phyloP scores from a whole-genome alignment of 2,329 filamentous ascomycete species.

The Cladosporium sp. region DNA sequence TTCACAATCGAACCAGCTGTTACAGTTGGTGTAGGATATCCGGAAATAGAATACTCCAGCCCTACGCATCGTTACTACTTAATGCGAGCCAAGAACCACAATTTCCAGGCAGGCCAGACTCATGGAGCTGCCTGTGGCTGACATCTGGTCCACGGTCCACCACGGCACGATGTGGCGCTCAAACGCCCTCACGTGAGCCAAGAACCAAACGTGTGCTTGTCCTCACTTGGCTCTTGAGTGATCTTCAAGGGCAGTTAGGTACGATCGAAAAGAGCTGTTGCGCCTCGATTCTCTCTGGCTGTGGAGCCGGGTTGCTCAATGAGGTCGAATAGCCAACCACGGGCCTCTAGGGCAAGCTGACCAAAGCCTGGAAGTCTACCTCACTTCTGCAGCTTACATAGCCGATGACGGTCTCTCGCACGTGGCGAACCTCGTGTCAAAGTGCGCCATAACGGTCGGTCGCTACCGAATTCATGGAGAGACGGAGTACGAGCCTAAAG shows the following conservation, averaged over 20 bases:
- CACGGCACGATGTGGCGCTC: neutral
- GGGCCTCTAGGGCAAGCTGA: neutral
- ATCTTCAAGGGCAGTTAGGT: neutral
- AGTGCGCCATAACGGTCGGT: neutral
- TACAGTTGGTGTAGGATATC: neutral
- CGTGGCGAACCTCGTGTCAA: neutral
- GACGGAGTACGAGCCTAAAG: neutral
- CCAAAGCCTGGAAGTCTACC: neutral
- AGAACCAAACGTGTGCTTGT: neutral
- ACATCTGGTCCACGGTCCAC: neutral
- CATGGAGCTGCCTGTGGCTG: neutral
- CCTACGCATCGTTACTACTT: neutral
- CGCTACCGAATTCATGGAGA: neutral
- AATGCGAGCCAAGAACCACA: neutral
- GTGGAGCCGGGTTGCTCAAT: neutral
- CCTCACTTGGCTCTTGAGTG: neutral
- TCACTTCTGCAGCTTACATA: neutral
- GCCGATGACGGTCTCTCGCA: neutral
- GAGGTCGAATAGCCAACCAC: neutral
- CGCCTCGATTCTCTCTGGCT: neutral
- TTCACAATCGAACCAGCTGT: neutral
- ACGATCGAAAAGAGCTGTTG: neutral
- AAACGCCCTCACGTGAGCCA: slow-evolving; percentile 1
- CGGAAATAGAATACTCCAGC: neutral
- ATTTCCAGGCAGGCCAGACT: neutral